Evolutionary conservation across 2,329 filamentous ascomycete species (phyloP), one percentile per base, ranked within the genome.

Genomic region (Leptoxyphium fumago): DNA sequence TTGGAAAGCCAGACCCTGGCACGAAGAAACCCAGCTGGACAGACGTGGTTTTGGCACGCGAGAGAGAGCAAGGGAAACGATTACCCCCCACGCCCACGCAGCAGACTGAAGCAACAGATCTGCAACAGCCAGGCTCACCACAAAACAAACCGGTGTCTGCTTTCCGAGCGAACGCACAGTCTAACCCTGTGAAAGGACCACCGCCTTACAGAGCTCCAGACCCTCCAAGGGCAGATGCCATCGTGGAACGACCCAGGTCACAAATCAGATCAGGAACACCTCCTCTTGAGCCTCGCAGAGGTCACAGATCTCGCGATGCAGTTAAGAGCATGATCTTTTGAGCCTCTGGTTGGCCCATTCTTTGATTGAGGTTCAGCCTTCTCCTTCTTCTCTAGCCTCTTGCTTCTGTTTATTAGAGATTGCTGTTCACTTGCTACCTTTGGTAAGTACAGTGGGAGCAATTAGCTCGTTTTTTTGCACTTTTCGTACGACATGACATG

Each of bases 1-100:
- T 80, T 2, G 77, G 77, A 49, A 78, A 77, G 51, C 70, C 74
- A 36, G 56, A 62, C 10, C 62, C 61, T 29, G 65, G 66, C 32
- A 59, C 64, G 45, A 77, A 74, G 54, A 67, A 68, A n/a, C 50
- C 54, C 34, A 54, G 51, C 28, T 80, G 77, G 77, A 76, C 75
- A 0, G 74, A 78, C 43, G 63, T 78, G 51, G 74, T 80, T 4
- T 67, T 79, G 5, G 63, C 64, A 15, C 63, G 66, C 43, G 68
- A 71, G 53, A 56, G 59, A 30, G 42, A 26, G 21, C 29, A 30
- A 40, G 46, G 41, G 8, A 40, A 40, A 18, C 38, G 5, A 13
- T 28, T 18, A 11, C 38, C 38, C 7, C 14, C 17, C 10, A 40
- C 38, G 4, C 36, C 17, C 17, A 5, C 38, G 34, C 36, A 43